Evolutionary conservation across 2,329 filamentous ascomycete species (phyloP).

Genomic region (Ceratocystis lukuohia): DNA sequence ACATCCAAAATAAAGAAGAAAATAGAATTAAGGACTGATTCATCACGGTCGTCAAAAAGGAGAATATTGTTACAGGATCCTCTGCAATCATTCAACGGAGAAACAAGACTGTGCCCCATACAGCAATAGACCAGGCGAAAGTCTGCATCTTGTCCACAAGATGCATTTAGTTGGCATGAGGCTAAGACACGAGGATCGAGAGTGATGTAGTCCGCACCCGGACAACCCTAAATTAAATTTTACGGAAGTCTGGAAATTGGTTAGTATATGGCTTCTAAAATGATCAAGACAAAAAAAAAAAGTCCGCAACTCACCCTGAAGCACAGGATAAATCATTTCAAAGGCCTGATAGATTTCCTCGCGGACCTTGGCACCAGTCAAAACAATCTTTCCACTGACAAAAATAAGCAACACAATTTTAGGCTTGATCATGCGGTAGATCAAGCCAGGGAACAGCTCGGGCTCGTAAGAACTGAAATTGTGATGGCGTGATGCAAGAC

Average conservation of each 20-base stretch:
- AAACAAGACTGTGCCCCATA: neutral
- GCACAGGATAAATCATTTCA: conserved; percentile 92
- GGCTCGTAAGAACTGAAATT: conserved; percentile 99
- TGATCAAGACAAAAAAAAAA: neutral
- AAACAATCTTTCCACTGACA: conserved; percentile 89
- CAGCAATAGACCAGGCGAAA: neutral
- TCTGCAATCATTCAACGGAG: neutral
- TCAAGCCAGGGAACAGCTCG: conserved; percentile 95
- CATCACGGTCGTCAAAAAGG: conserved; percentile 16
- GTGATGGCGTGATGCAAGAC: conserved; percentile 91
- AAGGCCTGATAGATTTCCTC: conserved; percentile 97
- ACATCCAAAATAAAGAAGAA: conserved; percentile 7
- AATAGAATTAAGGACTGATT: neutral
- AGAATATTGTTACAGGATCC: conserved; percentile 11
- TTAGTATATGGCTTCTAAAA: conserved; percentile 18
- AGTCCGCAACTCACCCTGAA: conserved; percentile 51
- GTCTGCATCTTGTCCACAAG: too few species aligned
- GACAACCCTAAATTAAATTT: conserved; percentile 31
- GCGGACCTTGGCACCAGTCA: conserved; percentile 93
- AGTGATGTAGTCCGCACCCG: too few species aligned
- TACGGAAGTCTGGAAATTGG: conserved; percentile 41
- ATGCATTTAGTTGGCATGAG: too few species aligned
- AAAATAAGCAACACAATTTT: conserved; percentile 90
- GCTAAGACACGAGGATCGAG: neutral
- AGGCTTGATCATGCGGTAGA: conserved; percentile 99